Evolutionary conservation across 192 early-diverging fungal species (phyloP).

Genomic region (Pilaira anomala): DNA sequence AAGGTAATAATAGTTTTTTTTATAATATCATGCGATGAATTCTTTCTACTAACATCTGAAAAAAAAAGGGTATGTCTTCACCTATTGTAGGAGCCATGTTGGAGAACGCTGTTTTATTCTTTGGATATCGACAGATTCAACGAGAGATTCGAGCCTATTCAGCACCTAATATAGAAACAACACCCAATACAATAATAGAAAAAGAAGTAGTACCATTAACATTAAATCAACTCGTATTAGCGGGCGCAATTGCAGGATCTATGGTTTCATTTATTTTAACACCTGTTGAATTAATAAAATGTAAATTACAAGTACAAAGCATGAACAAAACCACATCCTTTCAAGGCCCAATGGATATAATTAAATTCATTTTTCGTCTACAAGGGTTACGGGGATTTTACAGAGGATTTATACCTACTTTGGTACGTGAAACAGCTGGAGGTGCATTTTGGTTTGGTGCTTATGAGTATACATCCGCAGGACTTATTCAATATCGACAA

Average conservation of each 20-base stretch:
- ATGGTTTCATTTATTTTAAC: conserved; percentile 87
- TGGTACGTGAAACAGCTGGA: conserved; percentile 87
- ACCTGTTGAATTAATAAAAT: conserved; percentile 95
- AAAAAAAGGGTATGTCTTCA: conserved; percentile 75
- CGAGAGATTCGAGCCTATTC: conserved; percentile 55
- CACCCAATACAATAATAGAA: background rate
- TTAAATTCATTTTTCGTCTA: conserved; percentile 40
- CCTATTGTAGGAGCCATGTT: conserved; percentile 92
- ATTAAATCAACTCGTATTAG: conserved; percentile 67
- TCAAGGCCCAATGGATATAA: conserved; percentile 49
- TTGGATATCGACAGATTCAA: conserved; percentile 85
- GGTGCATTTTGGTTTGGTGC: conserved; percentile 95
- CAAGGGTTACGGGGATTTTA: conserved; percentile 66
- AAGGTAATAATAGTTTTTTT: conserved; percentile 53
- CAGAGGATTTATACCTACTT: conserved; percentile 75
- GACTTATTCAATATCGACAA: conserved; percentile 43
- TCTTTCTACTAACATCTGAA: background rate
- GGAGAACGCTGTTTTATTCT: conserved; percentile 89
- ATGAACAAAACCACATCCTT: conserved; percentile 33
- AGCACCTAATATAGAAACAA: conserved; percentile 21
- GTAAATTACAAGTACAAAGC: conserved; percentile 91
- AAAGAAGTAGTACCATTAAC: conserved; percentile 46
- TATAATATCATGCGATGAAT: background rate
- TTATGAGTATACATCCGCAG: conserved; percentile 75
- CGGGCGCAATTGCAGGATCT: conserved; percentile 84